Base-by-base conservation (phyloP, 2,329 filamentous ascomycete genomes). In the Aspergillus ochraceus region DNA sequence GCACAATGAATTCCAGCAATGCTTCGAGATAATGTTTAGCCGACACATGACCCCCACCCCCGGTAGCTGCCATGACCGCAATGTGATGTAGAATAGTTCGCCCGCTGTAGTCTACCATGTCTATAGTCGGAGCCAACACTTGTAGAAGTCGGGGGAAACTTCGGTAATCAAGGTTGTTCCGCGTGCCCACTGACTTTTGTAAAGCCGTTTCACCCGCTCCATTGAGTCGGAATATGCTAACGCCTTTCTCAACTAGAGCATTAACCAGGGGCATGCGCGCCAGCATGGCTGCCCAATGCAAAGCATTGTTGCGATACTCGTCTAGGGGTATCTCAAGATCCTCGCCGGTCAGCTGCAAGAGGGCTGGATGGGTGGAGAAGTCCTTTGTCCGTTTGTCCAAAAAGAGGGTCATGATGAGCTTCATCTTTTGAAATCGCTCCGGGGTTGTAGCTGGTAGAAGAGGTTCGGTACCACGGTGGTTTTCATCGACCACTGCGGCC, bases 21-120 rank as follows among this genome's bases (percentile, higher is more conserved):
- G 92, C 94, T 77, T 99, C 95, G 2, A 99, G 86, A 70, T 99
- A 99, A 74, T 98, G 97, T 65, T 94, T 91, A 73, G 92, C 96
- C 14, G 76, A 76, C 22, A 95, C 94, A 47, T 91, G 88, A 59
- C 91, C 93, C 52, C 95, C 88, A 6, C 94, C 94, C 73, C 97
- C 97, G 69, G 98, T 95, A 6, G 93, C 95, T 62, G 93, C 97
- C 17, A 95, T 96, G 36, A 98, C 88, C 5, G 95, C 93, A 68
- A 99, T 98, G 71, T 99, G 95, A 71, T 99, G 95, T 24, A 99
- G 81, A 14, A 98, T 92, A 0, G 94, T 98, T 42, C 95, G 85
- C 9, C 93, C 93, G 74, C 92, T 92, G 49, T 90, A 87, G 73
- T 99, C 95, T 22, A 92, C 86, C 49, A 96, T 87, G 66, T 98